These are phyloP conservation scores for Quercus lobata DNA, from an alignment of 331 rosid genomes.

Conservation along the genomic window DNA sequence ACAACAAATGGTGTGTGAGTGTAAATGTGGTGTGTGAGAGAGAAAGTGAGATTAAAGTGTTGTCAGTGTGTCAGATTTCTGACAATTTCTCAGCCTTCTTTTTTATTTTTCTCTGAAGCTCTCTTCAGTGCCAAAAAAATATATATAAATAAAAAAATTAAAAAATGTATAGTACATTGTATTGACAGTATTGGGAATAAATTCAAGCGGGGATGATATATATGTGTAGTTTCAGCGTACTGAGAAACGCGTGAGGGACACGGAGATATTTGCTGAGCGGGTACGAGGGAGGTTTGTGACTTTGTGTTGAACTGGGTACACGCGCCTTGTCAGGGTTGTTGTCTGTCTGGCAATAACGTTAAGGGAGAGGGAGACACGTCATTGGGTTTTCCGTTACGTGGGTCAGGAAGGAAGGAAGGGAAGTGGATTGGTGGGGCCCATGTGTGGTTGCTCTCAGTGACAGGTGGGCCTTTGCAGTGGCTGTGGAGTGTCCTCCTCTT, in stretches of 20 bases:
- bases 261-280: not conserved
- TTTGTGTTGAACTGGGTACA: not conserved
- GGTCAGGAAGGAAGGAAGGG: not conserved
- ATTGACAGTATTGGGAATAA: not conserved
- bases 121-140: not conserved
- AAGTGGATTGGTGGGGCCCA: not conserved
- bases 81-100: conserved; percentile 20
- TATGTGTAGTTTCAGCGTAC: not conserved
- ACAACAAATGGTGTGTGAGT: not conserved
- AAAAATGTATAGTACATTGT: too few relatives aligned
- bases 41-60: conserved; percentile 16
- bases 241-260: not conserved
- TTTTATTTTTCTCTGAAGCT: not conserved
- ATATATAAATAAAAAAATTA: not conserved
- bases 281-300: too few relatives aligned
- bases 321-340: not conserved
- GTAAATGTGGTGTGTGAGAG: not conserved
- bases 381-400: not conserved
- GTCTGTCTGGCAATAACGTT: not conserved
- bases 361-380: conserved; percentile 9
- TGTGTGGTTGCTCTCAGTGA: not conserved
- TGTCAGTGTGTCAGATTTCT: conserved; percentile 22
- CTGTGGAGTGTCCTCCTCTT: not conserved
- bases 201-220: not conserved
- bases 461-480: not conserved